These are phyloP conservation scores for Neurospora sp. DNA, from an alignment of 495 filamentous ascomycete genomes.

Conservation along the genomic window DNA sequence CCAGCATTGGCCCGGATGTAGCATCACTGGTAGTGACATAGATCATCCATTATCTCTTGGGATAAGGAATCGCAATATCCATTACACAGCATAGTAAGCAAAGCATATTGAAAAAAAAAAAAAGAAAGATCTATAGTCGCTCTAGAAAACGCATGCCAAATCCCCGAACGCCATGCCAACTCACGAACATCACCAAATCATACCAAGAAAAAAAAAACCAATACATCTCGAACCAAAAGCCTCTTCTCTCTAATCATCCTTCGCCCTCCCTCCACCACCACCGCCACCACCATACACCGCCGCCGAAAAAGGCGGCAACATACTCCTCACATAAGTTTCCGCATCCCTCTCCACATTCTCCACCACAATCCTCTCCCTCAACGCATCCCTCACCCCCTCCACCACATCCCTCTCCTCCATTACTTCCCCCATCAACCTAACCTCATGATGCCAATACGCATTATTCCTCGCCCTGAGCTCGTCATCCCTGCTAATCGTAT, in stretches of 20 bases:
- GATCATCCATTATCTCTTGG: background rate
- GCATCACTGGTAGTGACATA: background rate
- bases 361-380: constrained; percentile 43
- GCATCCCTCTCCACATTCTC: constrained; percentile 40
- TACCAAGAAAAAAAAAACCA: background rate
- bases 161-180: background rate
- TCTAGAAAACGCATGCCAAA: background rate
- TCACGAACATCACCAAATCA: background rate
- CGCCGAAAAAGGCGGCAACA: constrained; percentile 26
- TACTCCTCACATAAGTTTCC: constrained; percentile 39
- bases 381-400: constrained; percentile 45
- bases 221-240: background rate
- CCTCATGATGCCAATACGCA: constrained; percentile 47
- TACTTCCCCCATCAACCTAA: constrained; percentile 41
- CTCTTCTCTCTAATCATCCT: background rate
- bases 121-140: background rate
- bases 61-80: background rate
- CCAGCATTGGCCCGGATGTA: background rate
- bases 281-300: background rate
- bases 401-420: constrained; percentile 54
- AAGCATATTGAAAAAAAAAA: background rate
- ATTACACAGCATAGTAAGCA: background rate
- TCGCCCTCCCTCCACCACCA: background rate
- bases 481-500: constrained; percentile 44
- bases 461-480: constrained; percentile 33